Base-by-base conservation (phyloP, 106 monocot species). In the Platanthera zijinensis region DNA sequence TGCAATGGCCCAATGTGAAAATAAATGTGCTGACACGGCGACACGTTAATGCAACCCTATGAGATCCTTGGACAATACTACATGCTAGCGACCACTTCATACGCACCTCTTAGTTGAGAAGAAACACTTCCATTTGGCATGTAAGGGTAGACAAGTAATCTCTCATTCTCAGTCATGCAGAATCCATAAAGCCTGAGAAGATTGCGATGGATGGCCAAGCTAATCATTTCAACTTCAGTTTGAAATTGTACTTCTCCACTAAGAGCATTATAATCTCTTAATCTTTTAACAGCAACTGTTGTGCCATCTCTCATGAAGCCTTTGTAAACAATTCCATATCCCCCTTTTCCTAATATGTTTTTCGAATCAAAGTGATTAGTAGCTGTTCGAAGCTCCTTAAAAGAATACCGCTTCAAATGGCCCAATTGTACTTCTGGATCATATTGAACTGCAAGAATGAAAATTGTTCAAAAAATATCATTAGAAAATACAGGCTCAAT, bases 51-150 rank as follows among this genome's bases (percentile, higher is more conserved):
- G 25, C 25, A 25, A 25, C 25, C 25, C 25, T 25, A 25, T 25
- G 25, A 25, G 3, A 39, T 1, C 39, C 39, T 19, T 61, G 18
- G 18, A 19, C 59, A 61, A 19, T 7, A 61, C 6, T 2, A 69
- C 69, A 69, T 32, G 67, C 8, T 67, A 2, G 6, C 7, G 0
- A 67, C 21, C 67, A 67, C 12, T 22, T 25, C 10, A 56, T 0
- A 21, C 66, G 56, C 10, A 88, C 87, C 87, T 88, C 76, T 81
- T 53, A 88, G 78, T 64, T 80, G 82, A 71, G 76, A 82, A 22
- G 80, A 78, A 77, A 88, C 84, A 72, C 87, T 88, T 79, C 87
- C 87, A 77, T 88, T 88, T 48, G 87, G 79, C 84, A 88, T 84
- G 68, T 80, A 88, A 48, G 87, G 87, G 50, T 88, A 88, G 17